Base-by-base conservation (phyloP, 129 eudicot genomes). In the Deinandra increscens region DNA sequence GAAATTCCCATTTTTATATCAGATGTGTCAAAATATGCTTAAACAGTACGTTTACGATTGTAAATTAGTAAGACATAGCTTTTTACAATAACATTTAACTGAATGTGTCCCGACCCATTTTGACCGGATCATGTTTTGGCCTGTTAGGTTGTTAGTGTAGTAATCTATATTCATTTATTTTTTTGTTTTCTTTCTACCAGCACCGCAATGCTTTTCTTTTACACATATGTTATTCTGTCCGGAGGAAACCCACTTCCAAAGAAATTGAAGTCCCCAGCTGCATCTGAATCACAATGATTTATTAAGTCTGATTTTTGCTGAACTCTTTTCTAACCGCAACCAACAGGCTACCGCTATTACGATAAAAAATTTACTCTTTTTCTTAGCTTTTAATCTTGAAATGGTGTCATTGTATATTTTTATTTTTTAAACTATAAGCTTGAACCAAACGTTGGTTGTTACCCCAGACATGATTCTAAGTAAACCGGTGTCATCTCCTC, bases 181-280 rank as follows among this genome's bases (percentile, higher is more conserved):
- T 37, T 11, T 36, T n/a, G 19, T 29, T 51, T 20, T 33, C 51
- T 46, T 15, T 46, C n/a, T 56, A 12, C 3, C 78, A 80, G 96
- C 78, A 86, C 79, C 73, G 86, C 95, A 7, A 93, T 93, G 98
- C 74, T 93, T 26, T 83, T 80, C 82, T 89, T 93, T 79, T 93
- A 89, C 66, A 69, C 90, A 3, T 93, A 89, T 7, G 93, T 93
- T 76, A 81, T 93, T 56, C 12, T 89, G 62, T 81, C 98, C 3
- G 98, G 98, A 19, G 97, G 97, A 34, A 93, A 93, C 80, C 95
- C 97, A 39, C 95, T 90, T n/a, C 95, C 95, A 60, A 93, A 87
- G 88, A 93, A 93, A 76, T 36, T 76, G 82, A 80, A 80, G 69
- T 23, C 86, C 18, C 48, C 84, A 15, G 85, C 78, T 31, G 66